Evolutionary conservation across 495 filamentous ascomycete genomes (phyloP), one percentile per base, ranked within the genome.

Genomic region (Penicillium roqueforti): DNA sequence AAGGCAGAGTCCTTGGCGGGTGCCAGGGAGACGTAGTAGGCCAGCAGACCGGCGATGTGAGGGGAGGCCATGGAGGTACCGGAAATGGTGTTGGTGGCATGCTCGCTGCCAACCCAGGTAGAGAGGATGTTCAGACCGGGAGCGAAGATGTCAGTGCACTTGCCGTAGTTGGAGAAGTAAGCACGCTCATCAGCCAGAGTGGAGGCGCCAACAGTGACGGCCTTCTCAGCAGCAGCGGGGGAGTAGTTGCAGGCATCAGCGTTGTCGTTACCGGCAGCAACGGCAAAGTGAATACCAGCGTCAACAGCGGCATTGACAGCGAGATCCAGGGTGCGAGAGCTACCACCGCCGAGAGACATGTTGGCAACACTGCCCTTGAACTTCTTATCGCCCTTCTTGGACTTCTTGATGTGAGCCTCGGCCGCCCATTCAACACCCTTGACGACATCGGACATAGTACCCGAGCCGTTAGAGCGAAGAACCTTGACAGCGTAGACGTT

Each of bases 161-260:
- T 92, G 70, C 95, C 95, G 75, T 85, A 97, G 86, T 99, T 99
- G 83, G 95, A 97, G 86, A 99, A 99, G 83, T 97, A 99, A 58
- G 95, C 95, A 73, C 95, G 92, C 80, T 91, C 89, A 71, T 99
- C 95, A 60, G 81, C 81, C 29, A 99, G 81, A 54, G 88, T 95
- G 18, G 91, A 95, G 56, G 95, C 95, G 68, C 92, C 95, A 54
- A 99, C 95, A 44, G 95, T 99, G 64, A 99, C 86, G 51, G 95
- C 92, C 68, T 92, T 90, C 61, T 85, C 83, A 57, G 95, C 89
- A 47, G 92, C 87, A 59, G 95, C 95, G 26, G 95, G 95, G n/a
- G 95, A 99, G 82, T 97, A 99, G 77, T 91, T 92, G 87, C 95
- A 99, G 47, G 95, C 95, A 76, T 99, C 91, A 53, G 91, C 87